These are phyloP conservation scores for Coniochaeta hoffmannii DNA, from an alignment of 2,329 filamentous ascomycete genomes.

Conservation along the genomic window DNA sequence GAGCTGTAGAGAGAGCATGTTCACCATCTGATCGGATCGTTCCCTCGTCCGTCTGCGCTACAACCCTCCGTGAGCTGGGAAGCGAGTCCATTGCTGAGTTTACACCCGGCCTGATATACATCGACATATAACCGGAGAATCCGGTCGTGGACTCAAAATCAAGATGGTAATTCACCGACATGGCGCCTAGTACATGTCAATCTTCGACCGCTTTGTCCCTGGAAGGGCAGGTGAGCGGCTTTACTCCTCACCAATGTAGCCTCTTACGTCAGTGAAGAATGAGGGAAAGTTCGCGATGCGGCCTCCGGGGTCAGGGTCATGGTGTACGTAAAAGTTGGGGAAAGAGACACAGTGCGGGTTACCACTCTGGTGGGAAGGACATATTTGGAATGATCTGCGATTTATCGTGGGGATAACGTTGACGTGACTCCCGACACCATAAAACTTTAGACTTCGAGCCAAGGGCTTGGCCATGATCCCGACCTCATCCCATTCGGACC, in stretches of 20 bases:
- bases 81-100: background rate
- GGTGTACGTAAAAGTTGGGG: background rate
- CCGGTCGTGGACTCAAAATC: background rate
- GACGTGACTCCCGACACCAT: background rate
- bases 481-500: background rate
- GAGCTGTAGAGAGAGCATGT: background rate
- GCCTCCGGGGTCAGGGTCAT: background rate
- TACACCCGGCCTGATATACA: background rate
- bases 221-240: background rate
- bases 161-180: background rate
- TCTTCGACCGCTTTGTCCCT: background rate
- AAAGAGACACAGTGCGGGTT: background rate
- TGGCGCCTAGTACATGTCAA: slow-evolving; percentile 1
- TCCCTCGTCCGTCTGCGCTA: background rate
- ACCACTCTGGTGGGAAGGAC: background rate
- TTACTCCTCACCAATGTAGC: background rate
- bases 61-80: background rate
- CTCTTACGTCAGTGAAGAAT: background rate
- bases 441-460: background rate
- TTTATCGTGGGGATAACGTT: background rate
- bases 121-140: background rate
- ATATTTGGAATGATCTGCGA: background rate
- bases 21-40: background rate
- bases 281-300: background rate
- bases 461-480: background rate